Conservation (phyloP, 2,329 filamentous ascomycete genomes). For the Calonectria leucothoes region DNA sequence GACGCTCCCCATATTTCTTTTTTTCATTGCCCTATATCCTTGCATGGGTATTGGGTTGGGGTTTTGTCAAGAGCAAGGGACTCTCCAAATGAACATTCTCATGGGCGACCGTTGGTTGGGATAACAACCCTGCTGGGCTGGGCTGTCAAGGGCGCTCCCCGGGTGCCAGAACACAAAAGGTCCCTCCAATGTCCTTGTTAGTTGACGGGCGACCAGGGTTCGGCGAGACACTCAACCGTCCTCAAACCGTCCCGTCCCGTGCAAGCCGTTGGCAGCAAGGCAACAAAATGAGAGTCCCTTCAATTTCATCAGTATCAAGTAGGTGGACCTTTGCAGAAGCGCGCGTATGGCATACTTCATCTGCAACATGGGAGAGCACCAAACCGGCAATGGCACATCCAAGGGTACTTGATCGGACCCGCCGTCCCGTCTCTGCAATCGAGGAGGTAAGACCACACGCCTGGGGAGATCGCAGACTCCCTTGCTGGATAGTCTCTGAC, state of each 20-base stretch:
- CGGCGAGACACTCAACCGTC: neutral
- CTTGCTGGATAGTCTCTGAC: neutral
- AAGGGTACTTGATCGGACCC: slow-evolving; percentile 4
- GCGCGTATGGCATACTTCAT: neutral
- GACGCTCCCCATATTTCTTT: neutral
- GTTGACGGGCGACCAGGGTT: neutral
- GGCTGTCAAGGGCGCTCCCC: neutral
- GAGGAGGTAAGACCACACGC: neutral
- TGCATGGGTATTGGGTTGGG: neutral
- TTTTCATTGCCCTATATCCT: neutral
- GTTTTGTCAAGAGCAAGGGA: neutral
- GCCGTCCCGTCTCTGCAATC: slow-evolving; percentile 9
- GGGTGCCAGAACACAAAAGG: neutral
- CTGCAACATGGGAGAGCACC: neutral
- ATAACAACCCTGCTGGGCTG: neutral
- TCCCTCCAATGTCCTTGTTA: neutral
- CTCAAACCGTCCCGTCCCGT: neutral
- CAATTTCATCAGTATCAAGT: neutral
- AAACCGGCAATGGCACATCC: neutral
- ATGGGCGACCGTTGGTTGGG: neutral
- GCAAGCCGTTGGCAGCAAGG: neutral
- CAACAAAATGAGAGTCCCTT: neutral
- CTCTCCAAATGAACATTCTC: neutral
- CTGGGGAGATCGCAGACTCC: slow-evolving; percentile 5
- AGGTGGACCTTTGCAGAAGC: neutral